phyloP scores from a whole-genome alignment of 345 rosid species.

The Euphorbia tirucalli region DNA sequence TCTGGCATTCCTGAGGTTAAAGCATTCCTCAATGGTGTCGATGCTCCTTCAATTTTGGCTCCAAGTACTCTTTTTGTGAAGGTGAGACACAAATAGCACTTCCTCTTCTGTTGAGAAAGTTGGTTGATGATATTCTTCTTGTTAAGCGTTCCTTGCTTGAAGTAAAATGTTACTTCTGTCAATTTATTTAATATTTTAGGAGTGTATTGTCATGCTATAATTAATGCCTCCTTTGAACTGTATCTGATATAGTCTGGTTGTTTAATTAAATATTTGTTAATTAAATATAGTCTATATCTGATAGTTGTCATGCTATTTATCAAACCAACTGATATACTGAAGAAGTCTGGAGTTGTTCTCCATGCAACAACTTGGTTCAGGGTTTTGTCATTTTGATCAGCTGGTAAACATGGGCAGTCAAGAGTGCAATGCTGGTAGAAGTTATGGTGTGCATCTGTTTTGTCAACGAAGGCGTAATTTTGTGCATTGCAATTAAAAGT shows the following conservation, averaged over 20 bases:
- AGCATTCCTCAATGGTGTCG: conserved; percentile 92
- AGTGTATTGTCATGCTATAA: background rate
- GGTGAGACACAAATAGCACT: conserved; percentile 36
- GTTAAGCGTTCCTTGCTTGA: background rate
- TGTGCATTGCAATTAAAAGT: too few relatives aligned
- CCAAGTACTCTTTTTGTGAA: conserved; percentile 84
- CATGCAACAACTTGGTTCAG: background rate
- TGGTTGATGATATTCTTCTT: background rate
- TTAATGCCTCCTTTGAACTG: background rate
- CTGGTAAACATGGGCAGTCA: background rate
- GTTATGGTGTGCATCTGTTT: too few relatives aligned
- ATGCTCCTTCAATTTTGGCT: conserved; percentile 86
- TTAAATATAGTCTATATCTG: conserved; percentile 49
- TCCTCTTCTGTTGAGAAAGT: background rate
- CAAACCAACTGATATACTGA: background rate
- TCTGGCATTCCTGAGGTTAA: conserved; percentile 97
- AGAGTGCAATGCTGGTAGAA: too few relatives aligned
- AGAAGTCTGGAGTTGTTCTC: background rate
- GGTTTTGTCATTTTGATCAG: background rate
- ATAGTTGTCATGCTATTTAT: conserved; percentile 43
- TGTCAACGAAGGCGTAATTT: too few relatives aligned
- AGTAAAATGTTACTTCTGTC: background rate
- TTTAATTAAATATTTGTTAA: background rate
- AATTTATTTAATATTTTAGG: background rate
- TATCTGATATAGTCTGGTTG: background rate